Evolutionary conservation across 129 eudicot genomes (phyloP), one percentile per base, ranked within the genome.

Genomic region (Pseudognaphalium luteoalbum): DNA sequence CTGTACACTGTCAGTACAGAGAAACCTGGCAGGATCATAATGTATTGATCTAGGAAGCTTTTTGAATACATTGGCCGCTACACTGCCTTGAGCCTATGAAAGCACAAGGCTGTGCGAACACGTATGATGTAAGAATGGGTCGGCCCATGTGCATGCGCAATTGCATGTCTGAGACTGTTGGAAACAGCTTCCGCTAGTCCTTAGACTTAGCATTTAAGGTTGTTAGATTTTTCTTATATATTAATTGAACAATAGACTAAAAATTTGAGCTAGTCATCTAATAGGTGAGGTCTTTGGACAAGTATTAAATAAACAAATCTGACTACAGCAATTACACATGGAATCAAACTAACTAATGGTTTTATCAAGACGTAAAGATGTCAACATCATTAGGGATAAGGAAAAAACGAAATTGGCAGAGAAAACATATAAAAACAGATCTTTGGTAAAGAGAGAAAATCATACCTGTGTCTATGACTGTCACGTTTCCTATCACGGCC

Each of bases 1-100:
- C 91, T 85, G 96, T 88, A 90, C 96, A 93, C 96, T 93, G 98
- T 87, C 95, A 90, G 96, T 93, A 88, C 92, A 90, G 93, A 88
- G 93, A 93, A 90, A 90, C 98, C 98, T 93, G 96, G 97, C 82
- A 88, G 96, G 96, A 88, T 85, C 96, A 82, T 81, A 68, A 75
- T 66, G 70, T 70, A 54, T 90, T 78, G 33, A 70, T 93, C 10
- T 93, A 79, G 96, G 97, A 93, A 87, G 93, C 97, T 84, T 86
- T 83, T 80, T 63, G 17, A 47, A 70, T 75, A 84, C 84, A 74
- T 83, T 51, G 75, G 71, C 64, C 77, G 82, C 83, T 74, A 42
- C 39, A 75, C 76, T 67, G 81, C 82, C 92, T 82, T 21, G 42
- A 57, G 71, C 77, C 78, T 69, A 66, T 71, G 76, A 70, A 50